phyloP scores from a whole-genome alignment of 2,329 filamentous ascomycete genomes.

The Myriosclerotinia duriaeana region DNA sequence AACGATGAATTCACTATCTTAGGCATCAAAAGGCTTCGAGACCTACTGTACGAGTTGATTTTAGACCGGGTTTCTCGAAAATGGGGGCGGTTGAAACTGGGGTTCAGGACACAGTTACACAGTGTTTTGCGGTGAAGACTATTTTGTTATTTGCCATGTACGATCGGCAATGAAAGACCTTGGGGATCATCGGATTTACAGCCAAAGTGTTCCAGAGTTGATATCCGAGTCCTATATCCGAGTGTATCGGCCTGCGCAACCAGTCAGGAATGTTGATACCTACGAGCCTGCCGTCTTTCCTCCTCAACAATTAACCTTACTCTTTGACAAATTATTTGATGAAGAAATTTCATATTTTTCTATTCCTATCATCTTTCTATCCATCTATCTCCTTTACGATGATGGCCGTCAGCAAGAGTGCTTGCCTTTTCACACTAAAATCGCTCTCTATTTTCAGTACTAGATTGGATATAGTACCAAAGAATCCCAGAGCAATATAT shows the following conservation, averaged over 20 bases:
- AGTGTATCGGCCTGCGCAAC: not conserved
- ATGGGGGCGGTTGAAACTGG: constrained; percentile 16
- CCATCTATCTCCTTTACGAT: not conserved
- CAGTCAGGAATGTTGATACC: not conserved
- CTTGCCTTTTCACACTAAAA: constrained; percentile 5
- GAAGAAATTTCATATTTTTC: not conserved
- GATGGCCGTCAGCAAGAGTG: constrained; percentile 7
- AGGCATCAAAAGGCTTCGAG: constrained; percentile 15
- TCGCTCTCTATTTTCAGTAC: not conserved
- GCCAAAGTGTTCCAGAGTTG: not conserved
- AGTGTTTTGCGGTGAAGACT: constrained; percentile 20
- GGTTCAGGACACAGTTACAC: constrained; percentile 18
- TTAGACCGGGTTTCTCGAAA: not conserved
- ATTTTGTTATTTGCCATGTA: constrained; percentile 2
- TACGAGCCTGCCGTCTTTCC: not conserved
- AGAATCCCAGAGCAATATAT: not conserved
- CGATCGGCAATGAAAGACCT: constrained; percentile 17
- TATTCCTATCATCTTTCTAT: not conserved
- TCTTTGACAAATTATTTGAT: not conserved
- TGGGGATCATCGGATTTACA: constrained; percentile 13
- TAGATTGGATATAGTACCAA: not conserved
- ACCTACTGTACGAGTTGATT: constrained; percentile 1
- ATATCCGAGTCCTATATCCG: constrained; percentile 12
- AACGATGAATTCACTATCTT: constrained; percentile 1
- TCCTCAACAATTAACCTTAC: not conserved